These are phyloP conservation scores for Plasmodium chabaudi DNA, from an alignment of 169 alveolate species.

Conservation along the genomic window DNA sequence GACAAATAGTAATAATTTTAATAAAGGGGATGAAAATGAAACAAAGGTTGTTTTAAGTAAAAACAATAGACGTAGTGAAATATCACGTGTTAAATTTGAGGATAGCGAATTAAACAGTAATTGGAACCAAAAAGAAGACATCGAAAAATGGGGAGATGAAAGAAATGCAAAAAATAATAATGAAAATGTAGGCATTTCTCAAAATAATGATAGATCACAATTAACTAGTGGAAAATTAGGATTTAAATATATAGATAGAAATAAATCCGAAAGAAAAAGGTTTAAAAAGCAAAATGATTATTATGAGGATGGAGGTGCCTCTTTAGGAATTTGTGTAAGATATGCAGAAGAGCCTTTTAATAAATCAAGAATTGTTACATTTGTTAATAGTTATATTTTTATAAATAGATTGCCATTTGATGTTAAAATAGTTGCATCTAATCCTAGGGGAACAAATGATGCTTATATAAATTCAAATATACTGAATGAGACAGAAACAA, in stretches of 20 bases:
- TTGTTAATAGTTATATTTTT: constrained; percentile 86
- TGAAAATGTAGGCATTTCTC: constrained; percentile 3
- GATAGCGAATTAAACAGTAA: neutral
- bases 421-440: constrained; percentile 72
- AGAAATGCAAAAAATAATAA: neutral
- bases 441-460: constrained; percentile 16
- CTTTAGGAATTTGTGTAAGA: constrained; percentile 87
- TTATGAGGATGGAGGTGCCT: constrained; percentile 53
- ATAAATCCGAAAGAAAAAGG: constrained; percentile 31
- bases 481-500: constrained; percentile 8
- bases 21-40: constrained; percentile 5
- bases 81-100: neutral
- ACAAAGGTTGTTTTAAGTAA: neutral
- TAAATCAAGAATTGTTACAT: constrained; percentile 84
- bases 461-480: constrained; percentile 17
- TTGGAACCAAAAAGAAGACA: neutral
- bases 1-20: neutral
- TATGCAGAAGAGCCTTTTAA: constrained; percentile 86
- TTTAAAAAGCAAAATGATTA: constrained; percentile 44
- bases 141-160: neutral
- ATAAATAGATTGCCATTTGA: constrained; percentile 85
- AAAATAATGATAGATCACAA: neutral
- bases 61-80: too few relatives aligned
- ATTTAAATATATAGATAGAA: constrained; percentile 6
- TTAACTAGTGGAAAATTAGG: neutral